Conservation (phyloP, 2,329 filamentous ascomycete species). For the Aspergillus quadricinctus region DNA sequence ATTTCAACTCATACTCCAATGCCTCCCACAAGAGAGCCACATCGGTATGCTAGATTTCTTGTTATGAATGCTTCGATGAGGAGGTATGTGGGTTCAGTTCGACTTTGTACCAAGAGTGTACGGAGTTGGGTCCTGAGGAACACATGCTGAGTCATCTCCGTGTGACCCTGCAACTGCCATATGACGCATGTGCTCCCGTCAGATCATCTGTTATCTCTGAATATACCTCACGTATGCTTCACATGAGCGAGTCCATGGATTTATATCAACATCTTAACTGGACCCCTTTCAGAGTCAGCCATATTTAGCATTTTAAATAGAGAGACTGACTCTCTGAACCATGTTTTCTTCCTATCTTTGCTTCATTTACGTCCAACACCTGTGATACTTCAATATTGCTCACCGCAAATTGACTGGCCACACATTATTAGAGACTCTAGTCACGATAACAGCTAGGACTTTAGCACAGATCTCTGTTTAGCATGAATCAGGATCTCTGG, state of each 20-base stretch:
- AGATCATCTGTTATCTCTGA: slow-evolving; percentile 12
- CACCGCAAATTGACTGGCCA: background rate
- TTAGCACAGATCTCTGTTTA: slow-evolving; percentile 2
- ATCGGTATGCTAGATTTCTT: background rate
- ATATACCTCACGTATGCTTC: background rate
- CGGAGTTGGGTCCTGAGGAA: background rate
- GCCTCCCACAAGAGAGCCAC: background rate
- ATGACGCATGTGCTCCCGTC: slow-evolving; percentile 30
- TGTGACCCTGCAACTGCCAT: slow-evolving; percentile 24
- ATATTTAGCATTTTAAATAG: background rate
- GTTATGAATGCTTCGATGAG: background rate
- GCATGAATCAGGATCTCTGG: background rate
- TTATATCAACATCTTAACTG: background rate
- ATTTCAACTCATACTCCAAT: background rate
- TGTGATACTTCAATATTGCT: background rate
- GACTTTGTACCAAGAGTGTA: background rate
- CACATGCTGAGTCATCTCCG: slow-evolving; percentile 33
- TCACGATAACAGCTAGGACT: background rate
- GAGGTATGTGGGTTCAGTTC: background rate
- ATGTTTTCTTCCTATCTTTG: background rate
- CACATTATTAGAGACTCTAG: background rate
- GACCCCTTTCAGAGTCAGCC: background rate
- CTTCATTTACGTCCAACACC: background rate
- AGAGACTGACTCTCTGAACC: background rate
- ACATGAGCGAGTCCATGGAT: background rate